Base-by-base conservation (phyloP, 306 rosid species). In the Glycine tomentella region DNA sequence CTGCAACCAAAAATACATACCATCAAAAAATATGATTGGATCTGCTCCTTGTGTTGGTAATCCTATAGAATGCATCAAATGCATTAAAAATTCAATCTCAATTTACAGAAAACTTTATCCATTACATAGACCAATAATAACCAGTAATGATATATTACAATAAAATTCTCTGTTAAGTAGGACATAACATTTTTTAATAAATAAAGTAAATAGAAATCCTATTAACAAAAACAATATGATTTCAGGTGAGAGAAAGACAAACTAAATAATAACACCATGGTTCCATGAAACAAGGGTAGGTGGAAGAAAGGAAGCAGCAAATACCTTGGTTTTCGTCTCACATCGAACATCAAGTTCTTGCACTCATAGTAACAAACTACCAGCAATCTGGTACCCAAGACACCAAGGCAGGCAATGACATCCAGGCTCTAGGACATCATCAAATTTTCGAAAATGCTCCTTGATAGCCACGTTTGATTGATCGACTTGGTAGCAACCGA, bases 1-100 rank as follows among this genome's bases (percentile, higher is more conserved):
- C 98, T 95, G 86, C 85, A 86, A 71, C 55, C 13, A 73, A 64
- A 42, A 61, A 83, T 31, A 48, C 88, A 4, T 82, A 92, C 95
- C 97, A 81, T 89, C 92, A 72, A 86, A 92, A 75, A 89, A 84
- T 89, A 91, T 61, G 93, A 81, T 25, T 89, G 95, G 82, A 92
- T 89, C 86, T 91, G 95, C 44, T 70, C 86, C 84, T 89, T 63
- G 91, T 82, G 86, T 87, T 88, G 58, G 89, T 79, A 83, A 92
- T 93, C 87, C 85, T 85, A 72, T 92, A 92, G 88, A 90, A 92
- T 59, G 95, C 95, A 85, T 92, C 93, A 0, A 86, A 59, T 11
- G 52, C 42, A 63, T 68, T 72, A 65, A 9, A 62, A 80, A 44
- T 61, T 45, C 70, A 52, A 45, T 68, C 44, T 76, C 66, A 49